These are phyloP conservation scores for Gliomastix tumulicola DNA, from an alignment of 2,329 filamentous ascomycete genomes.

Conservation along the genomic window DNA sequence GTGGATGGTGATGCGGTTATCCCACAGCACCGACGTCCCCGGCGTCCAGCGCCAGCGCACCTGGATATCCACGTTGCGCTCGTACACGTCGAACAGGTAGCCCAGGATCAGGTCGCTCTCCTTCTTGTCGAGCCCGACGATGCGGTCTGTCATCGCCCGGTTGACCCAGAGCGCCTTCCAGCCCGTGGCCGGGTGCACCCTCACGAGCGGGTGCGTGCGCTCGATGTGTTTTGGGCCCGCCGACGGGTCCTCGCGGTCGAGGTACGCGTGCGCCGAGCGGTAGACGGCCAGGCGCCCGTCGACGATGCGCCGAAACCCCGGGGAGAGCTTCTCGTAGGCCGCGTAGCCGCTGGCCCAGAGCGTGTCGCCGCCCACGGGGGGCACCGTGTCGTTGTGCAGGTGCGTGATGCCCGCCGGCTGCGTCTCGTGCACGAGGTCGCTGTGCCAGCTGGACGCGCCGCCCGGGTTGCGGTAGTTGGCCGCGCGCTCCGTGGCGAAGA, in stretches of 20 bases:
- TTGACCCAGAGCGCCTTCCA: conserved; percentile 73
- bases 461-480: conserved; percentile 61
- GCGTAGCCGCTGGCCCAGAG: conserved; percentile 67
- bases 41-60: conserved; percentile 66
- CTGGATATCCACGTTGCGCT: conserved; percentile 65
- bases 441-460: conserved; percentile 63
- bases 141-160: conserved; percentile 59
- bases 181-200: conserved; percentile 69
- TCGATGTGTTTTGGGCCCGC: conserved; percentile 58
- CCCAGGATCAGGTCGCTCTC: conserved; percentile 63
- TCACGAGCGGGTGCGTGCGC: conserved; percentile 64
- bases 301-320: conserved; percentile 66
- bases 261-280: conserved; percentile 63
- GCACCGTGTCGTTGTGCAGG: conserved; percentile 62
- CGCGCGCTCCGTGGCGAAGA: conserved; percentile 52
- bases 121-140: conserved; percentile 60
- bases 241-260: conserved; percentile 56
- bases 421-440: conserved; percentile 63
- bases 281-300: conserved; percentile 71
- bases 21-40: conserved; percentile 61
- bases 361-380: conserved; percentile 64
- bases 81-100: conserved; percentile 63
- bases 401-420: conserved; percentile 67
- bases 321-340: conserved; percentile 70
- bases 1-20: conserved; percentile 68